A percentile compares a stretch with the other conserved stretches of the same genome.
Evolutionary conservation across 225 moss, liverwort and hornwort genomes (phyloP).

Genomic region (Sphagnum contortum): DNA sequence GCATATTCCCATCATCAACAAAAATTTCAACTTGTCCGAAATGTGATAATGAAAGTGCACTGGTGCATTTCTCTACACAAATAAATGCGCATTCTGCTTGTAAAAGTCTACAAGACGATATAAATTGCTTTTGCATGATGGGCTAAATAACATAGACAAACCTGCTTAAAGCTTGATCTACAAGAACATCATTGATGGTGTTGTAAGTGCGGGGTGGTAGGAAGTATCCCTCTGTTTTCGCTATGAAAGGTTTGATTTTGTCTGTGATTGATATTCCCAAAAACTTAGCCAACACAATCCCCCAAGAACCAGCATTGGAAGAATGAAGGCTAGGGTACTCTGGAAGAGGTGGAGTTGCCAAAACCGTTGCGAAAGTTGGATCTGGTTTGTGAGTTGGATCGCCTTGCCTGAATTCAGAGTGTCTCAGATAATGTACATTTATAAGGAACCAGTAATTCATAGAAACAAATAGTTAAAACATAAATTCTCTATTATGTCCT

Average conservation of each 20-base stretch:
- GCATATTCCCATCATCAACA: not conserved
- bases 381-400: constrained; percentile 44
- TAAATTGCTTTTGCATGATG: not conserved
- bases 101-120: not conserved
- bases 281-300: constrained; percentile 35
- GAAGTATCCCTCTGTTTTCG: constrained; percentile 51
- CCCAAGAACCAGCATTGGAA: constrained; percentile 53
- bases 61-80: not conserved
- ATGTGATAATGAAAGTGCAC: not conserved
- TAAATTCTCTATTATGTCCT: too few relatives aligned
- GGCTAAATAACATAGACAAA: constrained; percentile 2
- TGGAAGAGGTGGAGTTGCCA: constrained; percentile 55
- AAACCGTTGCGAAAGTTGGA: constrained; percentile 20
- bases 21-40: not conserved
- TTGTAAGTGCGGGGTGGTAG: constrained; percentile 42
- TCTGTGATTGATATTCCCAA: constrained; percentile 27
- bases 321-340: constrained; percentile 82
- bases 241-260: constrained; percentile 20
- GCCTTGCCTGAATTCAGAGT: constrained; percentile 44
- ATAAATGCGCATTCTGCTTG: not conserved
- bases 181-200: constrained; percentile 20
- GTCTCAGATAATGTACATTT: not conserved
- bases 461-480: not conserved
- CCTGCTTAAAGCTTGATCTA: constrained; percentile 84
- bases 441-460: not conserved